Evolutionary conservation across 495 filamentous ascomycete species (phyloP), one percentile per base, ranked within the genome.

Genomic region (Neurospora sp.): DNA sequence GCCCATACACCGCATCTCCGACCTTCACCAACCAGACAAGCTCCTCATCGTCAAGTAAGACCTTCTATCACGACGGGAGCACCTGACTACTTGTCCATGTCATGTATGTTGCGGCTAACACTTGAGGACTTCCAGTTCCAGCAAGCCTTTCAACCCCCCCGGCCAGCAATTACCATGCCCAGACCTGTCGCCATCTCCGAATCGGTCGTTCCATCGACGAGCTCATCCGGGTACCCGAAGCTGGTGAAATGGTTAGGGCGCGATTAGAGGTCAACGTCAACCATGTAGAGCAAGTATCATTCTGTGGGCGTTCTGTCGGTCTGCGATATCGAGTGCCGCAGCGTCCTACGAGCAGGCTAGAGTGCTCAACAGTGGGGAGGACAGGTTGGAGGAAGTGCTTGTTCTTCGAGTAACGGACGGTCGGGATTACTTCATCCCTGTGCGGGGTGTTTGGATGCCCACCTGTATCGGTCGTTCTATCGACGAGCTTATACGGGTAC

Each of bases 401-500:
- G 89, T 99, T 6, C 87, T 99, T n/a, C 91, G 94, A 11, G 92
- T 98, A 10, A 86, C 88, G 9, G 88, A 90, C 68, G 96, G 96
- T 2, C 87, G 93, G 69, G 96, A 99, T 74, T 91, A 98, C 79
- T 99, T 99, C 79, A 88, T 99, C 68, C 90, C 94, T 1, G 84
- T 96, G 9, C 87, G 85, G 4, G 95, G 89, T 0, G 81, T 84
- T 0, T 99, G 96, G 96, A 81, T 90, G 3, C 93, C 90, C 31
- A 94, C 92, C 0, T 92, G 89, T 74, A 94, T 98, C 70, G 94
- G 93, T 0, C 89, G 92, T 68, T 92, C 91, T 9, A 84, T 98
- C 46, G 90, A 92, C 69, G 92, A 96, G 75, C 87, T 99, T n/a
- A 92, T 94, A 20, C 87, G 89, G 20, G 90, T 98, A 66, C 94